Evolutionary conservation across 805 yeast genomes (phyloP), one percentile per base, ranked within the genome.

Genomic region (Candida hispaniensis): DNA sequence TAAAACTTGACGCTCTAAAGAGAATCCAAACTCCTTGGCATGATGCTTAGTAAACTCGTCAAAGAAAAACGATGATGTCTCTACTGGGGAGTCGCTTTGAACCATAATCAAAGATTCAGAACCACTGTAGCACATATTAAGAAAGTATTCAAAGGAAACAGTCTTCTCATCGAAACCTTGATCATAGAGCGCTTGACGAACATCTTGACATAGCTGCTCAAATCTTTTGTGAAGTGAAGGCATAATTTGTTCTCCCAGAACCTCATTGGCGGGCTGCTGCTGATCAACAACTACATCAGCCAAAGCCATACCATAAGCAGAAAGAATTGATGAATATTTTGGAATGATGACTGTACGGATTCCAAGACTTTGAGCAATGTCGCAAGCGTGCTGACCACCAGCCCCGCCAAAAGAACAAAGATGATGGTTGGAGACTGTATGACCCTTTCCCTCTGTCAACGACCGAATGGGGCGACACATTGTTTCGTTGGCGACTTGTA

Each of bases 401-500:
- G 93, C 93, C 30, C 94, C 94, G 29, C 94, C 94, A 58, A 83
- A 83, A 2, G 88, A 69, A 1, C 85, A 93, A 41, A 83, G 58
- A 40, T 77, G 60, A 52, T 83, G 94, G 7, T 67, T 60, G 7
- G 78, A 52, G 1, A 74, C 66, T 25, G 70, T 64, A 49, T 74
- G 73, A 4, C 94, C 94, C 49, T 75, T 80, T 2, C 88, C 81
- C 51, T 82, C 94, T 0, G 94, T 82, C 34, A 83, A 59, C 25
- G 79, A 75, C 40, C 94, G 66, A 36, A 83, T 79, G 2, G 94
- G 94, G 42, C 93, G 67, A n/a, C 91, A 79, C 94, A 83, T 83
- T 1, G 85, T 63, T 47, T 80, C 93, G 48, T 79, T 77, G 1
- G 94, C 94, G 5, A 83, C 93, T 43, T 74, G 69, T 35, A 83